A percentile compares a stretch with the other conserved stretches of the same genome.
These are phyloP conservation scores for Extremus antarcticus DNA, from an alignment of 495 filamentous ascomycete species.

Conservation along the genomic window DNA sequence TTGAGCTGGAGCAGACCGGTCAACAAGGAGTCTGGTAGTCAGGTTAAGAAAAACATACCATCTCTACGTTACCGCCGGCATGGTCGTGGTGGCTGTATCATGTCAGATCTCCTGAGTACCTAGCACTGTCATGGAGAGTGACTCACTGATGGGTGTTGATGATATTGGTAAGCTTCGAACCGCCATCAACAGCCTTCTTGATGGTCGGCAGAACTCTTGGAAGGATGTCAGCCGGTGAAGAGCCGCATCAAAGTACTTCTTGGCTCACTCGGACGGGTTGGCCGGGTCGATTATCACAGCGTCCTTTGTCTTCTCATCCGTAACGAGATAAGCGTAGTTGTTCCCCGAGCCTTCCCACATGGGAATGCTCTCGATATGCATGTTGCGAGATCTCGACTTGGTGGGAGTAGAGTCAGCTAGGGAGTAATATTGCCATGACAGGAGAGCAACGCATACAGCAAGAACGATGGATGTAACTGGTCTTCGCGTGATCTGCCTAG, in stretches of 20 bases:
- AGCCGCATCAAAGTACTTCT: background rate
- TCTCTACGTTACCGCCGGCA: conserved; percentile 77
- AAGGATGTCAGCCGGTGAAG: background rate
- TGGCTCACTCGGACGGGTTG: conserved; percentile 73
- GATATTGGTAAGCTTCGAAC: conserved; percentile 76
- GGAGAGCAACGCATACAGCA: conserved; percentile 14
- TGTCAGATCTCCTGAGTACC: conserved; percentile 8
- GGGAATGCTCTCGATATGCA: conserved; percentile 96
- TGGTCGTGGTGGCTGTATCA: conserved; percentile 77
- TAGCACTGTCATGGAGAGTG: background rate
- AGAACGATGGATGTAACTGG: conserved; percentile 1
- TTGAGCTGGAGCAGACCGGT: conserved; percentile 45
- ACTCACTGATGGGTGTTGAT: conserved; percentile 94
- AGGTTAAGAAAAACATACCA: conserved; percentile 37
- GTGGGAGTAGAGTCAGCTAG: conserved; percentile 2
- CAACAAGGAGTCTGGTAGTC: background rate
- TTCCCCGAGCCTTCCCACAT: conserved; percentile 93
- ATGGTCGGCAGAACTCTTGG: conserved; percentile 73
- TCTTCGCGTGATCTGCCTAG: conserved; percentile 3
- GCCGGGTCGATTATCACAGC: conserved; percentile 96
- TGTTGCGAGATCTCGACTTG: conserved; percentile 37
- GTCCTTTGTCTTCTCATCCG: conserved; percentile 78
- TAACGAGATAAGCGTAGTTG: conserved; percentile 94
- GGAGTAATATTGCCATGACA: conserved; percentile 8
- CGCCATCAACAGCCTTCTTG: conserved; percentile 54